These are phyloP conservation scores for Acarospora socialis DNA, from an alignment of 2,329 filamentous ascomycete genomes.

Conservation along the genomic window DNA sequence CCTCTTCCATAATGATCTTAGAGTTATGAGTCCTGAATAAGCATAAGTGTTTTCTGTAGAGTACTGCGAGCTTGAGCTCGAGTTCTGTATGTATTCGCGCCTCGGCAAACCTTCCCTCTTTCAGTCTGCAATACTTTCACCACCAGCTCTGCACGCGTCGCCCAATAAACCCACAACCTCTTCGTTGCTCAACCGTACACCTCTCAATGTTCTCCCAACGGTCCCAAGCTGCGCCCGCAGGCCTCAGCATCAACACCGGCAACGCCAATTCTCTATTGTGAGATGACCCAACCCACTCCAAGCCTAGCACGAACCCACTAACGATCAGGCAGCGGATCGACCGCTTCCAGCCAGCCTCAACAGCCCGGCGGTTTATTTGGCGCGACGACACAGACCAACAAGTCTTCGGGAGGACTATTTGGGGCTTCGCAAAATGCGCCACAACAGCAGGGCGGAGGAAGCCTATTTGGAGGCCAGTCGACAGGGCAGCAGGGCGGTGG, in stretches of 20 bases:
- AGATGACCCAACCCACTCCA: conserved; percentile 4
- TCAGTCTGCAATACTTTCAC: no score
- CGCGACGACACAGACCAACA: no score
- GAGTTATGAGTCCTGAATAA: neutral
- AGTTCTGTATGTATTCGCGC: no score
- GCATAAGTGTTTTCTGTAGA: no score
- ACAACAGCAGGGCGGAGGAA: conserved; percentile 8
- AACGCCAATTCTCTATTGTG: conserved; percentile 12
- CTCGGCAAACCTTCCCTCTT: no score
- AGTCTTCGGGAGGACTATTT: neutral
- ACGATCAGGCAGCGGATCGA: neutral
- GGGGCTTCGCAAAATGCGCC: conserved; percentile 1
- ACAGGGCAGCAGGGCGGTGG: conserved; percentile 17
- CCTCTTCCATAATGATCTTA: conserved; percentile 30
- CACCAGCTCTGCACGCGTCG: no score
- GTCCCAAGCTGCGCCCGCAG: conserved; percentile 10
- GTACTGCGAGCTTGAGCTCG: no score
- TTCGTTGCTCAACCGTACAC: no score
- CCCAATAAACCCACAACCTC: no score
- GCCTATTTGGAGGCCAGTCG: conserved; percentile 12
- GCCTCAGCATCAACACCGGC: conserved; percentile 13
- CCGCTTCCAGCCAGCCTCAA: conserved; percentile 6
- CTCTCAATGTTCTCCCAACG: no score
- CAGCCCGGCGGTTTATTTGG: neutral
- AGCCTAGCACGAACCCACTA: neutral